Conservation (phyloP, 768 basidiomycete genomes). For the Lyophyllum decastes region DNA sequence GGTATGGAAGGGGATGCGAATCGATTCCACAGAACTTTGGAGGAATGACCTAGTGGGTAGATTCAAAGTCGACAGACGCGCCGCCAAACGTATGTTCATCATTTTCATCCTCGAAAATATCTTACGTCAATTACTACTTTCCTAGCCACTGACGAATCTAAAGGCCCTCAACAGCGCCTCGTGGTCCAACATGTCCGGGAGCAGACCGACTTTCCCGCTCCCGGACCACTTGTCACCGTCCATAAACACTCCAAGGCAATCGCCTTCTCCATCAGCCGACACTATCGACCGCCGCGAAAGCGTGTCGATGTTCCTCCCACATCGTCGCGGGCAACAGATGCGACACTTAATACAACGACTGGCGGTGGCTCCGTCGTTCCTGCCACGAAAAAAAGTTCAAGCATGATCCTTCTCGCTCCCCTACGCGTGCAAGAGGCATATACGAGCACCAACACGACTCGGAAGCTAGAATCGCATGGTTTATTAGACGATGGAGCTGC, state of each 20-base stretch:
- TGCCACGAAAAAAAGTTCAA: constrained; percentile 31
- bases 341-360: constrained; percentile 13
- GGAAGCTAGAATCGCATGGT: constrained; percentile 67
- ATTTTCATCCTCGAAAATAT: background rate
- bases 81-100: constrained; percentile 36
- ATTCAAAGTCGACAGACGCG: constrained; percentile 59
- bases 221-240: constrained; percentile 66
- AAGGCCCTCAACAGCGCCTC: constrained; percentile 69
- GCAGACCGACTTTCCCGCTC: constrained; percentile 35
- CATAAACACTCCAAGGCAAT: constrained; percentile 82
- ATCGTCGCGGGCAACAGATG: constrained; percentile 8
- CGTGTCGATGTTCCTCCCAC: constrained; percentile 18
- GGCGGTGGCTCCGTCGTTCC: constrained; percentile 4
- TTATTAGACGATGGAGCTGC: constrained; percentile 50
- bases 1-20: constrained; percentile 48
- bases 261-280: constrained; percentile 79
- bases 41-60: constrained; percentile 60
- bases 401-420: constrained; percentile 69
- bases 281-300: constrained; percentile 36
- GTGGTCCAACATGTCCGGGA: constrained; percentile 59
- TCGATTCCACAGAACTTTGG: constrained; percentile 68
- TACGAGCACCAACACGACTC: constrained; percentile 74
- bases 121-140: background rate
- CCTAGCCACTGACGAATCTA: constrained; percentile 49
- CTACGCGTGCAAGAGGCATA: constrained; percentile 78